phyloP scores from a whole-genome alignment of 2,329 filamentous ascomycete genomes.

The Curvularia sp. region DNA sequence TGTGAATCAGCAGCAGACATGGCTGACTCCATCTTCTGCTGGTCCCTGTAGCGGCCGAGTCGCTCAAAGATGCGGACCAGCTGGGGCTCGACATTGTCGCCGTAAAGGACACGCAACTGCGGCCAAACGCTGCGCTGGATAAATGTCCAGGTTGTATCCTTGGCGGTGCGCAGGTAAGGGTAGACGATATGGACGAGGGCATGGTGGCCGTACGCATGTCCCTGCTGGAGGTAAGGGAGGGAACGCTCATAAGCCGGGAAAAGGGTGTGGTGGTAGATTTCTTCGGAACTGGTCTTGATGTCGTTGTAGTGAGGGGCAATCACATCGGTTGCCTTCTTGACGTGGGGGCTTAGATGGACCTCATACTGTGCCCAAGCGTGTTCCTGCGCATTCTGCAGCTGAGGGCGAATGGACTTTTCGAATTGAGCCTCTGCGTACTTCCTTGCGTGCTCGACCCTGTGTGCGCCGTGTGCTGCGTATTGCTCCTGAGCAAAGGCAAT shows the following conservation, averaged over 20 bases:
- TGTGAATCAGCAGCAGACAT: conserved; percentile 60
- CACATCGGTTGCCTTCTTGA: conserved; percentile 65
- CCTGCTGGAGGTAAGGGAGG: conserved; percentile 74
- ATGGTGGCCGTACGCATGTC: conserved; percentile 70
- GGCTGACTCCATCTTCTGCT: conserved; percentile 66
- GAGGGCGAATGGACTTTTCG: conserved; percentile 78
- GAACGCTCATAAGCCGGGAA: conserved; percentile 78
- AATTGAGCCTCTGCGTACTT: conserved; percentile 75
- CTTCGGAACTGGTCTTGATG: conserved; percentile 66
- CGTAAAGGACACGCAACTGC: conserved; percentile 78
- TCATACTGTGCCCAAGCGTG: conserved; percentile 72
- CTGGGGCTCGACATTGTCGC: conserved; percentile 94
- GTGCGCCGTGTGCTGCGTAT: conserved; percentile 75
- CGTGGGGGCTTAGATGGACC: conserved; percentile 73
- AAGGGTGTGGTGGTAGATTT: conserved; percentile 75
- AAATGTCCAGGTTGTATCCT: conserved; percentile 73
- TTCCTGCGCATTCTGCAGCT: conserved; percentile 69
- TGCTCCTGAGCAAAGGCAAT: conserved; percentile 66
- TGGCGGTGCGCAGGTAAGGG: conserved; percentile 74
- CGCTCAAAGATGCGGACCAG: conserved; percentile 89
- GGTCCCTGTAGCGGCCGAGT: conserved; percentile 75
- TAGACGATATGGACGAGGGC: conserved; percentile 74
- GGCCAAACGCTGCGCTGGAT: conserved; percentile 82
- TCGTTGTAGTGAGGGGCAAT: conserved; percentile 76
- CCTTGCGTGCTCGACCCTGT: conserved; percentile 71